Conservation (phyloP, 257 asterid genomes). For the Euphrasia confusa region DNA sequence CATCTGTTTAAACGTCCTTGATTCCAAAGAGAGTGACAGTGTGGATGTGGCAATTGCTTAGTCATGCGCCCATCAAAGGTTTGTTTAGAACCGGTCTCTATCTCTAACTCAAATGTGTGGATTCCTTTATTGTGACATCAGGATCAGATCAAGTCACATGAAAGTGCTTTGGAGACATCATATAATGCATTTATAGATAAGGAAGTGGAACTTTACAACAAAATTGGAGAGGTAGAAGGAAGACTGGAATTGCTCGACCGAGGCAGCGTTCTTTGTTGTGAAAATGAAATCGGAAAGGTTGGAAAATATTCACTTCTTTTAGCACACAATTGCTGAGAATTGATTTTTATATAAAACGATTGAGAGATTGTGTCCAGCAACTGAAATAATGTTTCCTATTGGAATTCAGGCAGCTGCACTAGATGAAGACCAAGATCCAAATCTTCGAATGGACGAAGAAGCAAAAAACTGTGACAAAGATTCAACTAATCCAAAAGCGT, state of each 20-base stretch:
- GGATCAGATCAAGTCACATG: conserved; percentile 67
- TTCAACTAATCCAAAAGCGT: not conserved
- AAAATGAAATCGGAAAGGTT: not conserved
- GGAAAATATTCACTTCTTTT: not conserved
- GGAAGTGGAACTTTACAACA: conserved; percentile 63
- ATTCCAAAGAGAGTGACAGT: no score
- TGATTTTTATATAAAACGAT: not conserved
- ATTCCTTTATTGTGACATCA: conserved; percentile 27
- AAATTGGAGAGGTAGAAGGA: conserved; percentile 62
- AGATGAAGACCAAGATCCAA: not conserved
- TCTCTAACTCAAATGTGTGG: not conserved
- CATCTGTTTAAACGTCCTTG: not conserved
- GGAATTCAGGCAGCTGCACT: not conserved
- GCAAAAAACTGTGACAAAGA: not conserved
- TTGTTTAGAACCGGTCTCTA: not conserved
- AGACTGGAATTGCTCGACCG: conserved; percentile 47
- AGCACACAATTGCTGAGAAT: not conserved
- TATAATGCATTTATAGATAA: conserved; percentile 57
- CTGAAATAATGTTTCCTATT: no score
- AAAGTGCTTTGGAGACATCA: conserved; percentile 58
- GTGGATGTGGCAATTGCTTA: not conserved
- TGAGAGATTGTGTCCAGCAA: no score
- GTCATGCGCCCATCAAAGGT: not conserved
- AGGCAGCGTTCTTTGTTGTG: conserved; percentile 29
- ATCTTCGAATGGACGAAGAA: not conserved